These are phyloP conservation scores for Artomyces pyxidatus DNA, from an alignment of 768 basidiomycete species.

Conservation along the genomic window DNA sequence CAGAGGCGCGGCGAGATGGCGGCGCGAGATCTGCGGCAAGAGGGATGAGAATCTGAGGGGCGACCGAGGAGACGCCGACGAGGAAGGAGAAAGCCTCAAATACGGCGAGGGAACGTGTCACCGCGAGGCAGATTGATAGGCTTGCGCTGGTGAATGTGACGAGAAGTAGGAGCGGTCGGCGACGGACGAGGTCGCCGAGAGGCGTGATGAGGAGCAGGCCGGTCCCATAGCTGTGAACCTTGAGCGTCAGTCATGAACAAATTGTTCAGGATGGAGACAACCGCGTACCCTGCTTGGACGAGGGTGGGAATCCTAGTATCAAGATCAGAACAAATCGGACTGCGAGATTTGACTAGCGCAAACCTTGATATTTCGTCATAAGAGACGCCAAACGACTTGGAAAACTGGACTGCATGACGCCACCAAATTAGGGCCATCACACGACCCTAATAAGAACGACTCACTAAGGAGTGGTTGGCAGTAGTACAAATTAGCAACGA, in stretches of 20 bases:
- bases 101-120: conserved; percentile 48
- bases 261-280: background rate
- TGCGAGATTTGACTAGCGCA: background rate
- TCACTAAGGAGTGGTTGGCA: conserved; percentile 72
- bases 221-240: conserved; percentile 22
- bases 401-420: conserved; percentile 27
- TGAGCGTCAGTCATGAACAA: background rate
- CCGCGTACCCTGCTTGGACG: conserved; percentile 52
- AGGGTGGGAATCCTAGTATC: conserved; percentile 50
- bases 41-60: conserved; percentile 69
- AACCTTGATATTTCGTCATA: conserved; percentile 6
- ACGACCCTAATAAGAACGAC: conserved; percentile 21
- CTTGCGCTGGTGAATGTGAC: conserved; percentile 33
- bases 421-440: background rate
- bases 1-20: conserved; percentile 59
- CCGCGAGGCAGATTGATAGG: conserved; percentile 63
- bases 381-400: conserved; percentile 29
- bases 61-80: conserved; percentile 62
- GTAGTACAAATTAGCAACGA: conserved; percentile 71
- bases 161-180: conserved; percentile 66
- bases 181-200: conserved; percentile 76
- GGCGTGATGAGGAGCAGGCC: conserved; percentile 67
- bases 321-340: background rate
- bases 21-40: conserved; percentile 78
- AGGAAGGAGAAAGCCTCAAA: conserved; percentile 68